Evolutionary conservation across 495 filamentous ascomycete species (phyloP), one percentile per base, ranked within the genome.

Genomic region (Penicillium goetzii): DNA sequence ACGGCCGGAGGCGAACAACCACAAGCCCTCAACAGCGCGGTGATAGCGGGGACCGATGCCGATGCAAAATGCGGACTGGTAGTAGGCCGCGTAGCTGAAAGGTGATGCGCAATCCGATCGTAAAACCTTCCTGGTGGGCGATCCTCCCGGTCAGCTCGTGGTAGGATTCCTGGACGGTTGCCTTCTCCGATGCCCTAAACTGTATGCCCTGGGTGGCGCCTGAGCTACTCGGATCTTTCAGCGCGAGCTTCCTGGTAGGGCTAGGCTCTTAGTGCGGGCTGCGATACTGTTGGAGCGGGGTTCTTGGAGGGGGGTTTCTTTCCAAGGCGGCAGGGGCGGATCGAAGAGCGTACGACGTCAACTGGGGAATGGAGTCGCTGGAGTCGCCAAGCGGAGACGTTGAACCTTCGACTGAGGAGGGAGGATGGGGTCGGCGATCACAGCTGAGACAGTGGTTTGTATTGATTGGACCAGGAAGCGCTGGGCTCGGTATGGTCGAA

Each of bases 381-480:
- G 63, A 56, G 38, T 52, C 40, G 34, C 62, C 59, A 64, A 66
- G 59, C 65, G 60, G 59, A 62, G 57, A 64, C 64, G 71, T 69
- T 69, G 60, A 64, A 68, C 61, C 60, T 67, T 65, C 34, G 28
- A 56, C 61, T 6, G 23, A 45, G 41, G 30, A 51, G 55, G 52
- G 34, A 47, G 59, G 54, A 67, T n/a, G 33, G 34, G 58, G 50
- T 51, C 32, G 59, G 25, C 56, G 59, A 68, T 63, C 59, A 58
- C 60, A 25, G 60, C 34, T 62, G 51, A 30, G 9, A n/a, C 38
- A 17, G 9, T 53, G 47, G 14, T 15, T 26, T 25, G n/a, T 6
- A 9, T n/a, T 73, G 69, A 73, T 73, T 73, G 71, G 68, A 43
- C 36, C 41, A 40, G 58, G 66, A 73, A 73, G 71, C 71, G 71